Conservation (phyloP, 2,329 filamentous ascomycete species). For the Neonectria sp. region DNA sequence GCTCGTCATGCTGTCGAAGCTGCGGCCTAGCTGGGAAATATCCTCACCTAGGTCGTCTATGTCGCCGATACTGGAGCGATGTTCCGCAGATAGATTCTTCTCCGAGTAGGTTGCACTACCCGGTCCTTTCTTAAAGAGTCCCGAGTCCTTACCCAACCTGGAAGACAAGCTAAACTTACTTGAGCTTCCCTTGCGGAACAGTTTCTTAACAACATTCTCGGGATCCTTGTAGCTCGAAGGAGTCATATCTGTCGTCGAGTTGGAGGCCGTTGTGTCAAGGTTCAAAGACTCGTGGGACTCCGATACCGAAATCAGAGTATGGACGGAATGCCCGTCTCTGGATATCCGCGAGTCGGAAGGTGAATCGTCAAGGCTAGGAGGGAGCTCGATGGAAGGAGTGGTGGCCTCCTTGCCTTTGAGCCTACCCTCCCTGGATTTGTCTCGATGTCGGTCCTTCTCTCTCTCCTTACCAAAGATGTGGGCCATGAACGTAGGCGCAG, state of each 20-base stretch:
- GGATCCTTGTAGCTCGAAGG: slow-evolving; percentile 62
- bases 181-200: slow-evolving; percentile 76
- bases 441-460: slow-evolving; percentile 49
- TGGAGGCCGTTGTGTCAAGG: slow-evolving; percentile 70
- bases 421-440: slow-evolving; percentile 54
- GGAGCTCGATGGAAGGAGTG: slow-evolving; percentile 57
- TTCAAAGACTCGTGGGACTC: slow-evolving; percentile 73
- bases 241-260: slow-evolving; percentile 69
- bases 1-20: slow-evolving; percentile 70
- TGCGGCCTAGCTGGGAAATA: slow-evolving; percentile 60
- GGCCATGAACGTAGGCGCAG: slow-evolving; percentile 89
- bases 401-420: slow-evolving; percentile 56
- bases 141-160: slow-evolving; percentile 67
- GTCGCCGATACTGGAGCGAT: slow-evolving; percentile 71
- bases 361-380: slow-evolving; percentile 61
- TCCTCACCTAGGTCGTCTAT: slow-evolving; percentile 68
- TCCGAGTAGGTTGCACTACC: slow-evolving; percentile 72
- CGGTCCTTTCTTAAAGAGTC: slow-evolving; percentile 72
- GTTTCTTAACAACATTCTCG: slow-evolving; percentile 72
- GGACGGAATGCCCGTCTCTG: slow-evolving; percentile 69
- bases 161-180: slow-evolving; percentile 76
- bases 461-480: slow-evolving; percentile 71
- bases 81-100: slow-evolving; percentile 67
- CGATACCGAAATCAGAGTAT: slow-evolving; percentile 71
- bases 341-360: slow-evolving; percentile 69